Percentiles rank a stretch among this genome's conserved stretches.
Evolutionary conservation across 1,139 yeast species (phyloP).

Genomic region (Candida frijolesensis): DNA sequence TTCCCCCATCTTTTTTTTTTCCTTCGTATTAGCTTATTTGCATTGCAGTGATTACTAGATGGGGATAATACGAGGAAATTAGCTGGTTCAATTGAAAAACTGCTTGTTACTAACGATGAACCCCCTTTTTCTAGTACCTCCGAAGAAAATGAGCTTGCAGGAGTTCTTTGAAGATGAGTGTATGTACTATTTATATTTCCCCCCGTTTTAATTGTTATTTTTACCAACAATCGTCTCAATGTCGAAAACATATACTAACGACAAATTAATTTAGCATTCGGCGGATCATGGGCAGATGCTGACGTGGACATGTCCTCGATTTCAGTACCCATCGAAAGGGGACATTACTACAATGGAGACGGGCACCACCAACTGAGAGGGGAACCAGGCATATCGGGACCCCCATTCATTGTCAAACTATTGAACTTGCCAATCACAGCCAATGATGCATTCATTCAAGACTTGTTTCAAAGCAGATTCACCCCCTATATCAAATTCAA

Average conservation of each 20-base stretch:
- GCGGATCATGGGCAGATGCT: slow-evolving; percentile 79
- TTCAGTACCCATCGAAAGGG: slow-evolving; percentile 53
- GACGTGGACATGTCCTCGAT: slow-evolving; percentile 71
- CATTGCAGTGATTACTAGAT: too few relatives aligned
- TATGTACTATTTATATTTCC: slow-evolving; percentile 30
- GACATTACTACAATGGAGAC: slow-evolving; percentile 20
- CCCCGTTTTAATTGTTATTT: background rate
- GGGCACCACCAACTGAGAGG: slow-evolving; percentile 15
- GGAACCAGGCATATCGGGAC: slow-evolving; percentile 33
- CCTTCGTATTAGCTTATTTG: too few relatives aligned
- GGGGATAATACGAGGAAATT: background rate
- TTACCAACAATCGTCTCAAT: background rate
- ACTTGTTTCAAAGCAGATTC: slow-evolving; percentile 45
- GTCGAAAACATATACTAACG: slow-evolving; percentile 1
- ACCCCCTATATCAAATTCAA: slow-evolving; percentile 43
- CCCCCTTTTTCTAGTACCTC: slow-evolving; percentile 24
- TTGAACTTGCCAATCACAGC: slow-evolving; percentile 49
- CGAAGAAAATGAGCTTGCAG: slow-evolving; percentile 53
- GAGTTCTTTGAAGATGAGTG: slow-evolving; percentile 56
- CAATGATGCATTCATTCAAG: slow-evolving; percentile 41
- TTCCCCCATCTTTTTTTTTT: background rate
- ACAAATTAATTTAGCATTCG: slow-evolving; percentile 33
- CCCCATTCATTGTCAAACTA: slow-evolving; percentile 62
- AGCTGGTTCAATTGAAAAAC: background rate
- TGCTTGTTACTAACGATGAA: slow-evolving; percentile 3